Base-by-base conservation (phyloP, 768 basidiomycete species). In the Cytidiella melzeri region DNA sequence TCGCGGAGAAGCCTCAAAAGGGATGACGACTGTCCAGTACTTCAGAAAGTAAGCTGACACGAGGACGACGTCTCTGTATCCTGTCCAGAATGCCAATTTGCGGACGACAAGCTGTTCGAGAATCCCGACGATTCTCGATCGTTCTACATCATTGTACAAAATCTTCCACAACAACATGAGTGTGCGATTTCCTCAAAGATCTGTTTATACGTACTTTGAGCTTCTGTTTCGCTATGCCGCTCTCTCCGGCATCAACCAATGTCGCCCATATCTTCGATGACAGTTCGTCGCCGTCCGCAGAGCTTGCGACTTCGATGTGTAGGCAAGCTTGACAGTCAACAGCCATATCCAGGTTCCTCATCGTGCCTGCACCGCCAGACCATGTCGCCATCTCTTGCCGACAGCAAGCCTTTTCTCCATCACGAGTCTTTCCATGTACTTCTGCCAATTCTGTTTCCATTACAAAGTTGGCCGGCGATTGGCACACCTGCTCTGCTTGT, bases 11-110 rank as follows among this genome's bases (percentile, higher is more conserved):
- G 30, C 30, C 7, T 7, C 9, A 34, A 34, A 15, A 7, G 30
- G 30, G 30, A 34, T 34, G 10, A 67, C 60, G 30, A 86, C 79
- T 2, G 77, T 74, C 86, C 84, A 87, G 20, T 70, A 55, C 39
- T 62, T 64, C 41, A 78, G 59, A 55, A 75, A 73, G 18, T 69
- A 67, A 0, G 80, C 73, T 2, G 80, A 75, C 13, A 89, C 79
- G 30, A 90, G 60, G 4, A 76, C 69, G 23, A 80, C 62, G 12
- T 68, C 56, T n/a, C 47, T 64, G 56, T 84, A 85, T n/a, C 86
- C 87, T 15, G 70, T 67, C 83, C 84, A 85, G 57, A 79, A 72
- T n/a, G 84, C 54, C 48, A 82, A 15, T 34, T 34, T 34, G 15
- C 30, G 7, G 30, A 15, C 15, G 30, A 34, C 30, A 34, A 34